Evolutionary conservation across 2,329 filamentous ascomycete species (phyloP), one percentile per base, ranked within the genome.

Genomic region (Rutstroemia sp.): DNA sequence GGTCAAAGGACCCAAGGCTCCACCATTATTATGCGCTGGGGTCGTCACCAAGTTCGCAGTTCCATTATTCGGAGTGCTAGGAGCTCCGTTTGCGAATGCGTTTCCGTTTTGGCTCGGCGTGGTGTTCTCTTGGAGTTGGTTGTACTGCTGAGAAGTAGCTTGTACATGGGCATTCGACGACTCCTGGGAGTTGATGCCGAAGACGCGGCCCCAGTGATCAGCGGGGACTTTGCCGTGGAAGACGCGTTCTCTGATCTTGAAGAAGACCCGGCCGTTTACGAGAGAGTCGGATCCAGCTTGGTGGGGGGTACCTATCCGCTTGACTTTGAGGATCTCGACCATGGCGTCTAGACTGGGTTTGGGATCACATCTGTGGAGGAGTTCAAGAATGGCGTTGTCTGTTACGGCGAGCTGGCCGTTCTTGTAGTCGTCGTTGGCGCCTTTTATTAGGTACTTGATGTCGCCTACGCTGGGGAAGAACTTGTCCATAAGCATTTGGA

Each of bases 381-480:
- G 87, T 67, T 90, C 87, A 23, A 80, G 77, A 16, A 83, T 87
- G 56, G 77, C 76, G 2, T 81, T 79, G 58, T 88, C 86, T 54
- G 80, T 76, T 48, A 82, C 85, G 8, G 80, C 84, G 65, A 74
- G 75, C 68, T 83, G 86, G 69, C 74, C 81, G 50, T 80, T 79
- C 55, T 82, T 81, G 68, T 87, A 82, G 54, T 86, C 80, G 64
- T 82, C 82, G 62, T 88, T 87, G 27, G 90, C 91, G 67, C 91
- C 85, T 70, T 96, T 95, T 82, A 96, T 92, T 42, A 99, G 81
- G 71, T 94, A 95, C 75, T 99, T 99, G 64, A 99, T 94, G 70
- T 99, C 94, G 71, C 94, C 95, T 0, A 95, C 83, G 18, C 86
- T 87, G 0, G 94, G 94, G 71, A 99, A 99, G 77, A 92, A 97